Evolutionary conservation across 176 grass and related monocot species (phyloP).

Genomic region (Poa pratensis): DNA sequence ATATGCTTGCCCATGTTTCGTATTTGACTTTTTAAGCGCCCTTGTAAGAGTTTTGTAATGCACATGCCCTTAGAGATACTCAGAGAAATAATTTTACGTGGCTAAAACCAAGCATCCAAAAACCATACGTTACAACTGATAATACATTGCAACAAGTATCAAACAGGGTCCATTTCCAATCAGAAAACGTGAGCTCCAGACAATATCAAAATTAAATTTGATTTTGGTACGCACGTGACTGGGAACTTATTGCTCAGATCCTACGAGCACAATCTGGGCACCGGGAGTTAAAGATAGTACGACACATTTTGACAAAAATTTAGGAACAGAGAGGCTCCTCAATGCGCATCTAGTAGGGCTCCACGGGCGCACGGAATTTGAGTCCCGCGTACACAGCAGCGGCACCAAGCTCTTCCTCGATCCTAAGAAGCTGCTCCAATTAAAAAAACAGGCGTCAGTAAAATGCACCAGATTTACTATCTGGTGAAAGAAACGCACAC

Average conservation of each 20-base stretch:
- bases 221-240: constrained; percentile 8
- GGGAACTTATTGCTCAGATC: constrained; percentile 33
- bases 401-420: constrained; percentile 80
- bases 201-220: background rate
- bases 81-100: no score
- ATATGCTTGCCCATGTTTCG: no score
- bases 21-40: no score
- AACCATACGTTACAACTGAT: no score
- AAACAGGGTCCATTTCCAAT: background rate
- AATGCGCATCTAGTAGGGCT: constrained; percentile 24
- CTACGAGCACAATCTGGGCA: background rate
- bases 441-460: background rate
- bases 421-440: constrained; percentile 69
- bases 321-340: background rate
- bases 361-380: constrained; percentile 70
- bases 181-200: background rate
- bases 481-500: background rate
- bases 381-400: constrained; percentile 62
- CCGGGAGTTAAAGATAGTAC: no score
- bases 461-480: background rate
- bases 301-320: constrained; percentile 6
- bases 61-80: no score
- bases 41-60: no score
- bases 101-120: no score
- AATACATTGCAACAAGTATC: background rate